Base-by-base conservation (phyloP, 169 alveolate genomes). In the Plasmodium gonderi region DNA sequence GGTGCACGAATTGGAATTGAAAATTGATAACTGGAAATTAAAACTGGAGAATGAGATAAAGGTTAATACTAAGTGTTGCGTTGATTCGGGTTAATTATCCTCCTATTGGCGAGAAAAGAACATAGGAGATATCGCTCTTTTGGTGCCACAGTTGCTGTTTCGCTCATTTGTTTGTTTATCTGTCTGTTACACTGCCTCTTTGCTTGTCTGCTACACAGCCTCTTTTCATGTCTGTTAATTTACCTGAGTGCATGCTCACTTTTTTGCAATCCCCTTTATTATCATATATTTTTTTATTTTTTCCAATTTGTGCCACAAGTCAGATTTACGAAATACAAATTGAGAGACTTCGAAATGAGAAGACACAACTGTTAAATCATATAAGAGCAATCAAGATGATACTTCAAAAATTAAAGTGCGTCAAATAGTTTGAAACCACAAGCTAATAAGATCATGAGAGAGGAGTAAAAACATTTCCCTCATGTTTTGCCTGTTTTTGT, bases 281-380 rank as follows among this genome's bases (percentile, higher is more conserved):
- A n/a, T n/a, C n/a, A n/a, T n/a, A n/a, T n/a, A n/a, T 8, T 26
- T 51, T 11, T 17, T 31, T 42, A 47, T 75, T 45, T 23, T 6
- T 47, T 14, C 42, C 65, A 45, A 77, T 14, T 44, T 9, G 2
- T 31, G n/a, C n/a, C 51, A 6, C 33, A 78, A 49, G 75, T 2
- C 33, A 81, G 91, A 81, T 81, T 44, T 81, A 81, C 40, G 91
- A 68, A 67, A 81, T 81, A 36, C 91, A 81, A 69, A 81, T 69
- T 29, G 91, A 81, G 54, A 23, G 91, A 68, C 67, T 81, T 23
- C 45, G 64, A 33, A 68, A 68, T 29, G 91, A 81, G 44, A 81
- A 81, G 49, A 81, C 82, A 2, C 91, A 81, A 40, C 91, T 81
- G 45, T 47, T 81, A 17, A 81, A 81, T 36, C 91, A 81, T 31